Evolutionary conservation across 352 stramenopile species (phyloP).

Genomic region (Pythium diclinum): DNA sequence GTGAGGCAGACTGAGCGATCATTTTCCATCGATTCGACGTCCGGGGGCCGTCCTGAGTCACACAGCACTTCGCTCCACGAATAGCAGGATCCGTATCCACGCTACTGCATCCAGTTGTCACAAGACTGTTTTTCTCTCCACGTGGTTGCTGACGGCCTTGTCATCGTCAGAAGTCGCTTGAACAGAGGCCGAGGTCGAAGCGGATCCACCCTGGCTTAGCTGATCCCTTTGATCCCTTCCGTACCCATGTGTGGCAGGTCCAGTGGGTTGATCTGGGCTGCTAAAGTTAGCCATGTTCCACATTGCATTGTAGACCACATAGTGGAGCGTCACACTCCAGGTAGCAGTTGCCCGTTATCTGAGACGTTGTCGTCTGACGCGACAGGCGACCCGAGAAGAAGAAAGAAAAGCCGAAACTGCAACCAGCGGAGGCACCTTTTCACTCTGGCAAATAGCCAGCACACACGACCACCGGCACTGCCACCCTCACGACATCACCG

Average conservation of each 20-base stretch:
- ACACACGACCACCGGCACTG: background rate
- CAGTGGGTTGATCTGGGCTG: background rate
- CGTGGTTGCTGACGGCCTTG: background rate
- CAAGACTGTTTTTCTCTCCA: background rate
- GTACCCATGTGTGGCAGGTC: background rate
- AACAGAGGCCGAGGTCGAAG: background rate
- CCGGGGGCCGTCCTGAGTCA: slow-evolving; percentile 6
- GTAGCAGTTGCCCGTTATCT: background rate
- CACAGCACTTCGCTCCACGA: background rate
- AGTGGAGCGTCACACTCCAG: background rate
- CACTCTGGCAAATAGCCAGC: background rate
- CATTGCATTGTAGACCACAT: slow-evolving; percentile 9
- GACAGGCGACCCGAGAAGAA: slow-evolving; percentile 2
- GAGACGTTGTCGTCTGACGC: slow-evolving; percentile 16
- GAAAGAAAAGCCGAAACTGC: slow-evolving; percentile 5
- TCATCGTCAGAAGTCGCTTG: background rate
- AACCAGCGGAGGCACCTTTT: background rate
- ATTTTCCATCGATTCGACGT: no score
- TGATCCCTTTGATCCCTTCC: background rate
- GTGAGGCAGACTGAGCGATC: no score
- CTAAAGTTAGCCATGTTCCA: slow-evolving; percentile 31
- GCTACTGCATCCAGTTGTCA: background rate
- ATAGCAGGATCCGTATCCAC: slow-evolving; percentile 3
- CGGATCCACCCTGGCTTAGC: background rate
- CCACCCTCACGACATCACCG: background rate